Evolutionary conservation across 2,329 filamentous ascomycete species (phyloP).

Genomic region (Waltergamsia citrina): DNA sequence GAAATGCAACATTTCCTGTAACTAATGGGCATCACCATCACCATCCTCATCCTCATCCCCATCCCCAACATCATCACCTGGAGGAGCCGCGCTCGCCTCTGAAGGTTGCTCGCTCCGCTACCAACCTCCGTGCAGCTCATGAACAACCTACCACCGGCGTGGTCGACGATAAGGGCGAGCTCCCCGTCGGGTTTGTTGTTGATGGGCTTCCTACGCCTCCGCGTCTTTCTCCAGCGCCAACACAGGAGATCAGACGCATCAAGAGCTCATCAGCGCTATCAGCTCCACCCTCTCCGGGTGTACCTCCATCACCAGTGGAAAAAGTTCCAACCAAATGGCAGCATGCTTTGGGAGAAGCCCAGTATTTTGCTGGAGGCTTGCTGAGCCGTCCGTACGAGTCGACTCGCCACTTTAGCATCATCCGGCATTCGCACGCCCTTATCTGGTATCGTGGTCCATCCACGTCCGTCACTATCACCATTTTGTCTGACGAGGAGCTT

Average conservation of each 20-base stretch:
- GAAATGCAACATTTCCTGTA: not conserved
- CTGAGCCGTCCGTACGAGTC: conserved; percentile 54
- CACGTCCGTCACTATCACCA: conserved; percentile 54
- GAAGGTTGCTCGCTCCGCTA: conserved; percentile 6
- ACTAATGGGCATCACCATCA: not conserved
- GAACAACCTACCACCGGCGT: conserved; percentile 4
- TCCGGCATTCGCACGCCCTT: conserved; percentile 55
- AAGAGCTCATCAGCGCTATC: conserved; percentile 22
- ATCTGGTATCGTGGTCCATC: conserved; percentile 57
- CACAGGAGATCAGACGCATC: conserved; percentile 13
- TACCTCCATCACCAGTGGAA: no score
- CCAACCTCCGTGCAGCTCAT: conserved; percentile 5
- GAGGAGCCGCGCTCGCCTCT: conserved; percentile 3
- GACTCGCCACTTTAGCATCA: conserved; percentile 55
- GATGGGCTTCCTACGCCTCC: conserved; percentile 10
- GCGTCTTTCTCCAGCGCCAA: conserved; percentile 12
- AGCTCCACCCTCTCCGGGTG: no score
- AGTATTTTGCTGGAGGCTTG: conserved; percentile 56
- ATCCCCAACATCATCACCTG: no score
- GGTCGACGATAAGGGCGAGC: conserved; percentile 3
- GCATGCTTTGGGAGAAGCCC: conserved; percentile 44
- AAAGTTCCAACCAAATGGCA: no score
- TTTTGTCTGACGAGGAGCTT: conserved; percentile 49
- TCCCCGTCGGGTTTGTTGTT: conserved; percentile 6
- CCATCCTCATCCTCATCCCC: not conserved